phyloP scores from a whole-genome alignment of 2,329 filamentous ascomycete genomes.

The Fusarium sp. region DNA sequence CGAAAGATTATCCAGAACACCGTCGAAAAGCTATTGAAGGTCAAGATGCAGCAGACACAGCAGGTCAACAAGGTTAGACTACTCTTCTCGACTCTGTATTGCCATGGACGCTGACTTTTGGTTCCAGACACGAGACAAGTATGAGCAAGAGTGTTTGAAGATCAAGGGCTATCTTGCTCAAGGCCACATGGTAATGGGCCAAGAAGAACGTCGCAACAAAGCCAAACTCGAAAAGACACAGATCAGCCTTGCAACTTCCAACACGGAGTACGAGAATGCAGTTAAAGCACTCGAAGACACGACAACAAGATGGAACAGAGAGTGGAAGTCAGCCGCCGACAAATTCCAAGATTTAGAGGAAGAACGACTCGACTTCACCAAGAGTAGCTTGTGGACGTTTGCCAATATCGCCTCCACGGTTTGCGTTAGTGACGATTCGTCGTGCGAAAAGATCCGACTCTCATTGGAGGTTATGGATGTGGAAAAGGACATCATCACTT shows the following conservation, averaged over 20 bases:
- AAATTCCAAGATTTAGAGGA: slow-evolving; percentile 99
- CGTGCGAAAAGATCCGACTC: slow-evolving; percentile 94
- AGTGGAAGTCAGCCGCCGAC: slow-evolving; percentile 97
- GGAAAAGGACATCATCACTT: slow-evolving; percentile 88
- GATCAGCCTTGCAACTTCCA: slow-evolving; percentile 89
- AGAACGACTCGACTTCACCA: slow-evolving; percentile 94
- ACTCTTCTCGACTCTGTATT: too few relatives aligned
- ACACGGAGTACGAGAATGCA: slow-evolving; percentile 91
- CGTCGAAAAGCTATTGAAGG: slow-evolving; percentile 93
- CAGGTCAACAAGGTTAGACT: slow-evolving; percentile 84
- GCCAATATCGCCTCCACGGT: slow-evolving; percentile 97
- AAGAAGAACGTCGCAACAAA: slow-evolving; percentile 98
- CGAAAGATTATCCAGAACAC: slow-evolving; percentile 95
- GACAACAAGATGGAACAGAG: slow-evolving; percentile 93
- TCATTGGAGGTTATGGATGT: slow-evolving; percentile 96
- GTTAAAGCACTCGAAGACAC: slow-evolving; percentile 96
- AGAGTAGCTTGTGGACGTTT: slow-evolving; percentile 97
- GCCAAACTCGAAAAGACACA: slow-evolving; percentile 99
- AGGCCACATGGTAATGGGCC: slow-evolving; percentile 99
- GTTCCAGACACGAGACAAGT: slow-evolving; percentile 82
- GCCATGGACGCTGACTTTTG: slow-evolving; percentile 1
- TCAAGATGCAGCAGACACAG: slow-evolving; percentile 90
- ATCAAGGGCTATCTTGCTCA: slow-evolving; percentile 99
- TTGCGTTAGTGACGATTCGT: slow-evolving; percentile 95
- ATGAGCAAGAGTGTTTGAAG: slow-evolving; percentile 96